phyloP scores from a whole-genome alignment of 352 stramenopile species.

The Phytophthora kernoviae region DNA sequence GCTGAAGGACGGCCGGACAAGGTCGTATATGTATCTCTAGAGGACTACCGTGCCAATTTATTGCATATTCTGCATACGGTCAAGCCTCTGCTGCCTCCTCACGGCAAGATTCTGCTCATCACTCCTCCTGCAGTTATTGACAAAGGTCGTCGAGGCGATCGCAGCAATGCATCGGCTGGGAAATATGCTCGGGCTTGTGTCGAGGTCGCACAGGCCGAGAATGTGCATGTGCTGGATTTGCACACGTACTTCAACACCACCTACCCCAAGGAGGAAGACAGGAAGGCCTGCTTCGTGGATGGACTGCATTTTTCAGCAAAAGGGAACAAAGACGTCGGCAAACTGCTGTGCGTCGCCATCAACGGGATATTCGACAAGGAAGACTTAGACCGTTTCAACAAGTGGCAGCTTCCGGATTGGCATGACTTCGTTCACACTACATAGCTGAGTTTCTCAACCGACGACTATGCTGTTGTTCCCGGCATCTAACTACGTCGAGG shows the following conservation, averaged over 20 bases:
- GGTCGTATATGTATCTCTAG: conserved; percentile 43
- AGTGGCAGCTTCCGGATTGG: conserved; percentile 40
- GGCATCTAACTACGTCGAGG: too few relatives aligned
- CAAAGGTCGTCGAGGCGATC: conserved; percentile 33
- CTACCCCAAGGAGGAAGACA: conserved; percentile 27
- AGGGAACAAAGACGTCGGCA: conserved; percentile 39
- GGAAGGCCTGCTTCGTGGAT: conserved; percentile 36
- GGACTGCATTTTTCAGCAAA: conserved; percentile 52
- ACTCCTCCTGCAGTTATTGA: conserved; percentile 41
- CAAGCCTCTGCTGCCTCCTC: conserved; percentile 17
- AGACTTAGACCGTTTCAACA: conserved; percentile 20
- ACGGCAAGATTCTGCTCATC: conserved; percentile 27
- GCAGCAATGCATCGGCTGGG: conserved; percentile 33
- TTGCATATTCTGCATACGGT: conserved; percentile 30
- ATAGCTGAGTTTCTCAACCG: too few relatives aligned
- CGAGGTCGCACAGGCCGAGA: conserved; percentile 34
- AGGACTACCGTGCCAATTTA: conserved; percentile 48
- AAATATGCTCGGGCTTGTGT: conserved; percentile 53
- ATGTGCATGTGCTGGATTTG: conserved; percentile 48
- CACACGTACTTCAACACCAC: conserved; percentile 46
- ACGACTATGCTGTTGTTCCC: too few relatives aligned
- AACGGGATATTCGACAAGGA: conserved; percentile 26
- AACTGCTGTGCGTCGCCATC: conserved; percentile 22
- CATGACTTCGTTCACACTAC: conserved; percentile 44
- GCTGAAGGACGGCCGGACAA: conserved; percentile 19